Conservation (phyloP, 2,329 filamentous ascomycete species). For the Triangularia setosa region DNA sequence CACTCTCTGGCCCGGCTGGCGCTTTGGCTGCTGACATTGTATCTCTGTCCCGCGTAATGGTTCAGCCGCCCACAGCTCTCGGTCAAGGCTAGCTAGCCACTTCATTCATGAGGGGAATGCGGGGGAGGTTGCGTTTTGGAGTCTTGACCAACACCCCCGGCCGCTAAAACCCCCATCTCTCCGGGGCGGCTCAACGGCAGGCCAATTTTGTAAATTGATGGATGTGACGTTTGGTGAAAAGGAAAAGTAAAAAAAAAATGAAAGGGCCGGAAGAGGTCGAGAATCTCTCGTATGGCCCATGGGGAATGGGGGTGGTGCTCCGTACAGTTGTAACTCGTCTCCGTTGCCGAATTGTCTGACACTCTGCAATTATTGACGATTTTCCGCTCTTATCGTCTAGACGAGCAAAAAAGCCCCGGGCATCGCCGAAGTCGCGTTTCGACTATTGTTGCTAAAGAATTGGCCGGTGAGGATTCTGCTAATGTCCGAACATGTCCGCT, state of each 20-base stretch:
- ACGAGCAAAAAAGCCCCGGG: background rate
- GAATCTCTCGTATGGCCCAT: background rate
- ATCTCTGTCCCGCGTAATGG: constrained; percentile 1
- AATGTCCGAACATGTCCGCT: constrained; percentile 10
- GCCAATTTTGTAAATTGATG: background rate
- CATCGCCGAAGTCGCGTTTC: constrained; percentile 2
- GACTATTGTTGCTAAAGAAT: background rate
- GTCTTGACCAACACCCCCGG: background rate
- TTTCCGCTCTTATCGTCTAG: constrained; percentile 1
- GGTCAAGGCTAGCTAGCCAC: background rate
- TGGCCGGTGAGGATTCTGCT: background rate
- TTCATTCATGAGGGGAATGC: constrained; percentile 1
- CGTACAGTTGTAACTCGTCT: background rate
- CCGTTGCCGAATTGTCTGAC: constrained; percentile 1
- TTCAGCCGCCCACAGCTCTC: background rate
- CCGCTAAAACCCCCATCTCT: background rate
- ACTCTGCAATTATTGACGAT: background rate
- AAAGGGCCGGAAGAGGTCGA: background rate
- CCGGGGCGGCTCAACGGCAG: background rate
- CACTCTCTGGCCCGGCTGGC: background rate
- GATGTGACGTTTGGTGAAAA: background rate
- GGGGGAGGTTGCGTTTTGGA: constrained; percentile 3
- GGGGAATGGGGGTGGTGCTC: background rate
- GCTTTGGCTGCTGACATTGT: background rate
- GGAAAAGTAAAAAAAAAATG: background rate